These are phyloP conservation scores for Pyricularia pennisetigena DNA, from an alignment of 2,329 filamentous ascomycete genomes.

Conservation along the genomic window DNA sequence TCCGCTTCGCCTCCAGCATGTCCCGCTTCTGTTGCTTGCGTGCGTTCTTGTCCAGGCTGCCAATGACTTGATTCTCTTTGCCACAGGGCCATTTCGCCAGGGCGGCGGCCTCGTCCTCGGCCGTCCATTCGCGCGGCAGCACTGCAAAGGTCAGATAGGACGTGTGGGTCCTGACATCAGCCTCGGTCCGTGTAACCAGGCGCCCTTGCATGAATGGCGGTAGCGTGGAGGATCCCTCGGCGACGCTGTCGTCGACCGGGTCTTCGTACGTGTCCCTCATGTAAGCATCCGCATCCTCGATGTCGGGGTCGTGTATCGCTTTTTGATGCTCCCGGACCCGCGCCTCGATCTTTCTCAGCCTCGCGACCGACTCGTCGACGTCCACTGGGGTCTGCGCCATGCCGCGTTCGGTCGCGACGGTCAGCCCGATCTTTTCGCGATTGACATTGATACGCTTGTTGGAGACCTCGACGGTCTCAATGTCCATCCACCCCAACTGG, in stretches of 20 bases:
- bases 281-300: slow-evolving; percentile 17
- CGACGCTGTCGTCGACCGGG: slow-evolving; percentile 18
- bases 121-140: slow-evolving; percentile 77
- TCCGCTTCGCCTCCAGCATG: slow-evolving; percentile 35
- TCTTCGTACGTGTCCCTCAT: slow-evolving; percentile 11
- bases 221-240: slow-evolving; percentile 17
- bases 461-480: slow-evolving; percentile 84
- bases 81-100: slow-evolving; percentile 54
- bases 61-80: slow-evolving; percentile 40
- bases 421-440: slow-evolving; percentile 69
- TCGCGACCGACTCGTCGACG: slow-evolving; percentile 68
- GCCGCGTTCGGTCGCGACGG: slow-evolving; percentile 54
- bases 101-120: slow-evolving; percentile 66
- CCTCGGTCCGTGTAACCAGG: slow-evolving; percentile 70
- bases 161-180: slow-evolving; percentile 90
- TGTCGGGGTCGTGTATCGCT: slow-evolving; percentile 16
- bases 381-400: slow-evolving; percentile 60
- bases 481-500: slow-evolving; percentile 77
- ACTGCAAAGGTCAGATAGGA: slow-evolving; percentile 94
- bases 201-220: slow-evolving; percentile 62
- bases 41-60: slow-evolving; percentile 40
- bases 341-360: slow-evolving; percentile 64
- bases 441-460: slow-evolving; percentile 73
- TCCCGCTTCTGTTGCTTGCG: slow-evolving; percentile 49
- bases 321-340: slow-evolving; percentile 51